Conservation (phyloP, 352 stramenopile genomes). For the Phytophthora colocasiae region DNA sequence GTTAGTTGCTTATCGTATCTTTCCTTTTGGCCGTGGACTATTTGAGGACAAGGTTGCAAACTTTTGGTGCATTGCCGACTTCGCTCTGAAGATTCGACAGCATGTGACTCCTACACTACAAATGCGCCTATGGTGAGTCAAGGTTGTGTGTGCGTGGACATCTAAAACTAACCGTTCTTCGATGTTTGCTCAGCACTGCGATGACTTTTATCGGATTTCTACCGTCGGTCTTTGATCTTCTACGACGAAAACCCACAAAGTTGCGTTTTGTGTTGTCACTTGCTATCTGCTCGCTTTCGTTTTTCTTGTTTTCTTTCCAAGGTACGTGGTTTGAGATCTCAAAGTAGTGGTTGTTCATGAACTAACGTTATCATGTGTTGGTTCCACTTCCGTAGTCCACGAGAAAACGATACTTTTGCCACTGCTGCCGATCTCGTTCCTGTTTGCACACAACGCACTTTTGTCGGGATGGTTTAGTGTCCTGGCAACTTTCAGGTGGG, state of each 20-base stretch:
- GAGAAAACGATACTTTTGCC: slow-evolving; percentile 97
- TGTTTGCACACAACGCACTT: slow-evolving; percentile 70
- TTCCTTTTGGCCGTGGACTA: slow-evolving; percentile 95
- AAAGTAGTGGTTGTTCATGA: background rate
- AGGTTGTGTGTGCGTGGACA: background rate
- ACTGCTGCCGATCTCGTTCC: slow-evolving; percentile 91
- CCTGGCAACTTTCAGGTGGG: slow-evolving; percentile 85
- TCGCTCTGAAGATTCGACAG: slow-evolving; percentile 75
- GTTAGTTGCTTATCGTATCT: slow-evolving; percentile 93
- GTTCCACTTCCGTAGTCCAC: slow-evolving; percentile 77
- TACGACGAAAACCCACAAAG: slow-evolving; percentile 71
- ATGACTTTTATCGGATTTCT: slow-evolving; percentile 89
- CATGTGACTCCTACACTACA: slow-evolving; percentile 57
- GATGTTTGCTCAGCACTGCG: slow-evolving; percentile 49
- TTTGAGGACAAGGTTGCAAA: slow-evolving; percentile 99
- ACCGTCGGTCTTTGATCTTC: slow-evolving; percentile 80
- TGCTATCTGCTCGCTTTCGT: slow-evolving; percentile 89
- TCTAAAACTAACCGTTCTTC: slow-evolving; percentile 3
- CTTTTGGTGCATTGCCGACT: slow-evolving; percentile 94
- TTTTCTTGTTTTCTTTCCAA: slow-evolving; percentile 98
- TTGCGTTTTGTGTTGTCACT: slow-evolving; percentile 85
- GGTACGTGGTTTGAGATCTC: slow-evolving; percentile 29
- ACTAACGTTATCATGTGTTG: slow-evolving; percentile 3
- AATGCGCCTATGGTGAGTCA: slow-evolving; percentile 75
- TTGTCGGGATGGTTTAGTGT: slow-evolving; percentile 81